These are phyloP conservation scores for Pichia eremophila DNA, from an alignment of 805 yeast species.

Conservation along the genomic window DNA sequence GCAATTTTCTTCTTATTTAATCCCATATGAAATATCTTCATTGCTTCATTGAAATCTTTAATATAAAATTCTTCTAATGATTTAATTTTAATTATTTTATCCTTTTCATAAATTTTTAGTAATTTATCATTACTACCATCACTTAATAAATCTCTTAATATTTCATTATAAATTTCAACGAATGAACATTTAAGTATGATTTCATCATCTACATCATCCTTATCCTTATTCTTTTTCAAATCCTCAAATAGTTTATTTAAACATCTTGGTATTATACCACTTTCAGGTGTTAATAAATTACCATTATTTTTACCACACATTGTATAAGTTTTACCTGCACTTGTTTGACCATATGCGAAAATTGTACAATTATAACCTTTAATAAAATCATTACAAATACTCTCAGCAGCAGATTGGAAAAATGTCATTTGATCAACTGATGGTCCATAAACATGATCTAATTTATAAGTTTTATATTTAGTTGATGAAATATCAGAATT, in stretches of 20 bases:
- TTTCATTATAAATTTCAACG: constrained; percentile 42
- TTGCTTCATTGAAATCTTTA: constrained; percentile 45
- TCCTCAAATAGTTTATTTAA: constrained; percentile 32
- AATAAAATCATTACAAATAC: constrained; percentile 39
- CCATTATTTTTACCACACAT: constrained; percentile 42
- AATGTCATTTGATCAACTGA: constrained; percentile 39
- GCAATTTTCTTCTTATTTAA: constrained; percentile 55
- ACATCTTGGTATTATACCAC: constrained; percentile 46
- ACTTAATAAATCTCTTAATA: constrained; percentile 35
- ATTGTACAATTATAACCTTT: constrained; percentile 47
- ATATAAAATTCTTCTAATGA: constrained; percentile 57
- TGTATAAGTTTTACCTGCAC: constrained; percentile 52
- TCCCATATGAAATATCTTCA: constrained; percentile 47
- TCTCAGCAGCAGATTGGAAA: constrained; percentile 37
- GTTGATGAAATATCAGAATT: not conserved
- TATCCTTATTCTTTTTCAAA: constrained; percentile 5
- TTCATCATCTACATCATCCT: constrained; percentile 31
- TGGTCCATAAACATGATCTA: constrained; percentile 48
- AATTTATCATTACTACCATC: constrained; percentile 22
- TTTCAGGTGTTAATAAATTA: constrained; percentile 19
- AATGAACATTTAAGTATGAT: constrained; percentile 40
- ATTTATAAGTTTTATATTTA: constrained; percentile 31
- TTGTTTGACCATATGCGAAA: constrained; percentile 54
- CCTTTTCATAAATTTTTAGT: constrained; percentile 31
- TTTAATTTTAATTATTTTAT: constrained; percentile 40